Evolutionary conservation across 108 stramenopile species (phyloP).

Genomic region (Craspedostauros australis): DNA sequence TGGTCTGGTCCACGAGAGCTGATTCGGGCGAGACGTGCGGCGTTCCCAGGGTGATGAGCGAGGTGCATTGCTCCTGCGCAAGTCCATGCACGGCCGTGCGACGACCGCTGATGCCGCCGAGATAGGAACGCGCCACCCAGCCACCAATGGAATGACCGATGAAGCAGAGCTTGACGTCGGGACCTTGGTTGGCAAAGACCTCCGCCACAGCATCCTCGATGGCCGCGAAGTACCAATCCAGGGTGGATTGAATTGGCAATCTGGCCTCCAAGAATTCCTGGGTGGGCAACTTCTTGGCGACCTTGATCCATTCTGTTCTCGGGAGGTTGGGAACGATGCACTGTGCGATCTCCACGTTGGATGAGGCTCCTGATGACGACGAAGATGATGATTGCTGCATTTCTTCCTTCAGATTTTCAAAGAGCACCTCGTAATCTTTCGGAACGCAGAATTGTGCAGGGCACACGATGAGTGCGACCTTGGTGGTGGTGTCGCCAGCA

Average conservation of each 20-base stretch:
- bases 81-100: conserved; percentile 40
- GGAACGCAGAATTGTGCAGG: conserved; percentile 84
- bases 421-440: conserved; percentile 47
- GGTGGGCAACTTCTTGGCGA: conserved; percentile 59
- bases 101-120: conserved; percentile 62
- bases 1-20: conserved; percentile 71
- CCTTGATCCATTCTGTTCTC: conserved; percentile 81
- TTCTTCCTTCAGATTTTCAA: conserved; percentile 25
- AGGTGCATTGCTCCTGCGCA: conserved; percentile 30
- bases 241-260: conserved; percentile 41
- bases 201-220: conserved; percentile 55
- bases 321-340: conserved; percentile 52
- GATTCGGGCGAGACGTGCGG: conserved; percentile 58
- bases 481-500: background rate
- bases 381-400: background rate
- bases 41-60: conserved; percentile 66
- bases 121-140: conserved; percentile 70
- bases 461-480: conserved; percentile 42
- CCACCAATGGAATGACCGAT: conserved; percentile 75
- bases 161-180: conserved; percentile 48
- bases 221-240: conserved; percentile 76
- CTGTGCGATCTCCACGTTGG: conserved; percentile 25
- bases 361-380: conserved; percentile 3
- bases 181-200: conserved; percentile 47
- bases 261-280: conserved; percentile 52